Evolutionary conservation across 2,329 filamentous ascomycete species (phyloP).

Genomic region (Fusarium torulosum): DNA sequence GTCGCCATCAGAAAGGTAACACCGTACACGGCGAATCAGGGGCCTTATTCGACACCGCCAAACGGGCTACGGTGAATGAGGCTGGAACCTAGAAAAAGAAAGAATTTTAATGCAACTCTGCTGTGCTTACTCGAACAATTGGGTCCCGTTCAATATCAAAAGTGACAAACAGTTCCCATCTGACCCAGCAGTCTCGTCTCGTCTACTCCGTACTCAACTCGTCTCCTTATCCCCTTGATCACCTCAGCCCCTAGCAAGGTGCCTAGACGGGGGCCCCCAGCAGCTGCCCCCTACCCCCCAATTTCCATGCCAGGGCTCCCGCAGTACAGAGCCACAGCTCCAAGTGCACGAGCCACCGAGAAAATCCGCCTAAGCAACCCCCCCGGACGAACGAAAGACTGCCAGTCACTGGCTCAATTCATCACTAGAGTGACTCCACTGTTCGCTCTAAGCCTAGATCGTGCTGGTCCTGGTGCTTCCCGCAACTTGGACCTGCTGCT

Average conservation of each 20-base stretch:
- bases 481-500: slow-evolving; percentile 29
- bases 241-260: slow-evolving; percentile 42
- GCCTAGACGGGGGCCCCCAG: slow-evolving; percentile 31
- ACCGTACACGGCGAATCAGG: slow-evolving; percentile 19
- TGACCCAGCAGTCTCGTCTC: background rate
- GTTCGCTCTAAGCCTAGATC: slow-evolving; percentile 31
- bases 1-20: background rate
- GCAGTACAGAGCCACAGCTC: slow-evolving; percentile 39
- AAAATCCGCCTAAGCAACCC: slow-evolving; percentile 24
- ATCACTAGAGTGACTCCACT: slow-evolving; percentile 18
- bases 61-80: background rate
- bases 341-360: slow-evolving; percentile 43
- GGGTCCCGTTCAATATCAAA: slow-evolving; percentile 1
- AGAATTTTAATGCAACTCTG: background rate
- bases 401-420: slow-evolving; percentile 23
- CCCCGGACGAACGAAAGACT: slow-evolving; percentile 14
- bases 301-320: slow-evolving; percentile 49
- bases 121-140: slow-evolving; percentile 1
- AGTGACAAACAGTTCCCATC: slow-evolving; percentile 5
- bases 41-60: slow-evolving; percentile 1
- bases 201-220: slow-evolving; percentile 11
- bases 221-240: slow-evolving; percentile 21
- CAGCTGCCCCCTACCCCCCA: slow-evolving; percentile 37
- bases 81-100: background rate
- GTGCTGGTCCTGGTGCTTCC: slow-evolving; percentile 29